A percentile compares a stretch with the other conserved stretches of the same genome.
These are phyloP conservation scores for Ceratocystis cacaofunesta DNA, from an alignment of 2,329 filamentous ascomycete species.

Conservation along the genomic window DNA sequence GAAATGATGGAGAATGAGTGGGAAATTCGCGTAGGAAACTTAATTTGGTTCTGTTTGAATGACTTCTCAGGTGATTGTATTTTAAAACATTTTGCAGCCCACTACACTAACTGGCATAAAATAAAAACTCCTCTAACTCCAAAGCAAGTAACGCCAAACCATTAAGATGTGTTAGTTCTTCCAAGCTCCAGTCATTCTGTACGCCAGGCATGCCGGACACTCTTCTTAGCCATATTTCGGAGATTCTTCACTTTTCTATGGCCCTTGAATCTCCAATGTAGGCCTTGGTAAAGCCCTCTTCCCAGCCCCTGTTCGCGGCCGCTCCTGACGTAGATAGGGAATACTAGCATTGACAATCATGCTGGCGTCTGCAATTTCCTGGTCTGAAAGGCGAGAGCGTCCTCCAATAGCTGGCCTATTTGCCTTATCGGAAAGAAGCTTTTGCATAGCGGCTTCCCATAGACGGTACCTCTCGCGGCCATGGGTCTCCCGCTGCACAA, in stretches of 20 bases:
- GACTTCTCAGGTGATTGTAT: background rate
- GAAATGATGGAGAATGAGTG: no score
- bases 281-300: slow-evolving; percentile 11
- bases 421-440: slow-evolving; percentile 31
- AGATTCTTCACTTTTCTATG: background rate
- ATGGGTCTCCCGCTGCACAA: slow-evolving; percentile 37
- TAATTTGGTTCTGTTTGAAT: background rate
- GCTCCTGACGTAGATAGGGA: slow-evolving; percentile 13
- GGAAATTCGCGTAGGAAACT: background rate
- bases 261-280: slow-evolving; percentile 11
- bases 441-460: slow-evolving; percentile 48
- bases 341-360: slow-evolving; percentile 41
- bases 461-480: slow-evolving; percentile 42
- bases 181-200: background rate
- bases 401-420: background rate
- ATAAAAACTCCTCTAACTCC: background rate
- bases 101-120: background rate
- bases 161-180: background rate
- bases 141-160: background rate
- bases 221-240: background rate
- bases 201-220: background rate
- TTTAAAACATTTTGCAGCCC: background rate
- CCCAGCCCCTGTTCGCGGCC: slow-evolving; percentile 12
- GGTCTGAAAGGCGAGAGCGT: slow-evolving; percentile 14
- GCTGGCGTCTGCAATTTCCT: slow-evolving; percentile 45